Conservation (phyloP, 2,329 filamentous ascomycete species). For the Leptodontidium sp. region DNA sequence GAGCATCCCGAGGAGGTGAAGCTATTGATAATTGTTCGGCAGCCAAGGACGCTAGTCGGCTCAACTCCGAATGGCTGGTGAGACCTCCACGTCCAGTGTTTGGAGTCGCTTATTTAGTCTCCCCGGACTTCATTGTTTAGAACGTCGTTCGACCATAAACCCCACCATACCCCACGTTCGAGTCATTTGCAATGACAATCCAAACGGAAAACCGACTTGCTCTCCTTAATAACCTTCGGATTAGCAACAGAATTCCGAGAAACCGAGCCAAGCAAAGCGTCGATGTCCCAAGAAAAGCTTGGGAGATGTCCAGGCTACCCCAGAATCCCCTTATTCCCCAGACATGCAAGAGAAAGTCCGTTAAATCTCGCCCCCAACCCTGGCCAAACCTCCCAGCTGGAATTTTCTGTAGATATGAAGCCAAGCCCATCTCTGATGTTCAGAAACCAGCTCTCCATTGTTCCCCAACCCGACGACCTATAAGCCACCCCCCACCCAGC, state of each 20-base stretch:
- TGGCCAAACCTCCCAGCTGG: background rate
- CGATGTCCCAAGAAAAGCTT: background rate
- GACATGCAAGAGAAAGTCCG: background rate
- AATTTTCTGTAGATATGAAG: background rate
- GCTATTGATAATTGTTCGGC: background rate
- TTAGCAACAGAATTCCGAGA: background rate
- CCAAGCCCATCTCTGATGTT: too few relatives aligned
- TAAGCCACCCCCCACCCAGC: too few relatives aligned
- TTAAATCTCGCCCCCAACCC: background rate
- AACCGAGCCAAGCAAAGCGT: background rate
- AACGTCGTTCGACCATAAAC: background rate
- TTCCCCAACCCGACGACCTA: too few relatives aligned
- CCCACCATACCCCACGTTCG: background rate
- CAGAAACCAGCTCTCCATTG: too few relatives aligned
- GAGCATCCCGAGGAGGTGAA: background rate
- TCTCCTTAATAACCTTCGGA: background rate
- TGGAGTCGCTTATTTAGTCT: constrained; percentile 14
- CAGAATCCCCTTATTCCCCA: constrained; percentile 3
- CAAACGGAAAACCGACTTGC: background rate
- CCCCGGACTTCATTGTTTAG: constrained; percentile 10
- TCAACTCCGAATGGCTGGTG: background rate
- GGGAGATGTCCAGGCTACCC: background rate
- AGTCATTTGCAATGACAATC: background rate
- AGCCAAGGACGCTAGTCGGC: background rate
- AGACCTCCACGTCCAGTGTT: background rate